Evolutionary conservation across 352 stramenopile genomes (phyloP), one percentile per base, ranked within the genome.

Genomic region (Phytophthora fragariae): DNA sequence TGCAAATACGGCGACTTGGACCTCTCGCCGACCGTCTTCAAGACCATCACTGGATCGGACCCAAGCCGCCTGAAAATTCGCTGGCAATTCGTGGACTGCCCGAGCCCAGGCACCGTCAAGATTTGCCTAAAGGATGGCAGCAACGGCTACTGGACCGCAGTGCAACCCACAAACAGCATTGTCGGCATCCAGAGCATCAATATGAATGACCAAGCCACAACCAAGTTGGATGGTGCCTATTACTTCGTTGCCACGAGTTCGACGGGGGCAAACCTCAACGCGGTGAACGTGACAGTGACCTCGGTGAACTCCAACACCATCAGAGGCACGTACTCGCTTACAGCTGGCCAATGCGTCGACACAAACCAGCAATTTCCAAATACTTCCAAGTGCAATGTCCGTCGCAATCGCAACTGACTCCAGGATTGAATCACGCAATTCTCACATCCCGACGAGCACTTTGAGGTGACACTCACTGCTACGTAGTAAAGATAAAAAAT

Each of bases 81-180:
- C 7, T 89, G 81, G 81, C 37, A 81, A 33, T 86, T 84, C 53
- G 75, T 84, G 5, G 79, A 86, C 50, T 88, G 79, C 55, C 76
- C 76, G 4, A 70, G 57, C 24, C 56, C 61, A 41, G 76, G 61
- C 0, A 81, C 66, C 5, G 60, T 84, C 53, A 69, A 84, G 44
- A 72, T 82, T 33, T 88, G 79, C 56, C 62, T 79, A 14, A 84
- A 88, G 50, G 52, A 37, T n/a, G 79, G 79, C 12, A 83, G 73
- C 61, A 80, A 73, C 61, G 63, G 56, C 14, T 82, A 67, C 33
- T 88, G 79, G 81, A 54, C 73, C 27, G 79, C 73, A 11, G 65
- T 88, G 1, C 81, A 88, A 49, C 81, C 81, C 3, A 79, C 69
- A 9, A 86, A 86, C 68, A 68, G 58, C 6, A 9, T 79, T 11